Evolutionary conservation across 106 monocot genomes (phyloP), one percentile per base, ranked within the genome.

Genomic region (Chionographis japonica): DNA sequence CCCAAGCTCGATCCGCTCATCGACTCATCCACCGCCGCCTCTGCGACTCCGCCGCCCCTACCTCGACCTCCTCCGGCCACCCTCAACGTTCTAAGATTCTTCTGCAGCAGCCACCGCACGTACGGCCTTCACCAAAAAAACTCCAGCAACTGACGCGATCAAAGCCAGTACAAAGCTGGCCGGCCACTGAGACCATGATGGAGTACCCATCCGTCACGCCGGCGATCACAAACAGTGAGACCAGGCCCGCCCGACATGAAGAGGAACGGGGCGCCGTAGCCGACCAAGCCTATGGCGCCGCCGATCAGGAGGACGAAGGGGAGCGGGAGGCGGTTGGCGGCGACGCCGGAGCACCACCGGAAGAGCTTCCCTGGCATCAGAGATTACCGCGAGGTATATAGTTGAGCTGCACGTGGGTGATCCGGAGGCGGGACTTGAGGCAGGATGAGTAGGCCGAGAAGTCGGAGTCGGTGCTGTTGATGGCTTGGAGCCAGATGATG

Each of bases 381-480:
- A 52, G 20, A 61, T 68, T 12, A 68, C 19, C 4, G 75, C 75
- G 11, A 75, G 68, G 54, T n/a, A n/a, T n/a, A n/a, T 60, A 35
- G 68, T 39, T 68, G 52, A 75, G 75, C 53, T 39, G 40, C 10
- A 66, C 42, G 57, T 68, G 75, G 18, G 68, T 42, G 46, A 79
- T 64, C 52, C 50, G 36, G 37, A 83, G 75, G 2, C 58, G 55
- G 53, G 60, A 50, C 67, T 83, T 83, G 35, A 83, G 75, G 3
- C 57, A 39, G 35, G 75, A 62, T 3, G 83, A 79, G 79, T 83
- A 83, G 56, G 68, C 79, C 2, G 83, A 65, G 62, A 83, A 79
- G 79, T 67, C 71, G 14, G 79, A 55, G 72, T 83, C 79, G 54
- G 79, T 77, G 71, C 69, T 62, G 14, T 16, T 52, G 11, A 79